A percentile compares a stretch with the other conserved stretches of the same genome.
These are phyloP conservation scores for Teratosphaeriaceae sp. DNA, from an alignment of 2,329 filamentous ascomycete genomes.

Conservation along the genomic window DNA sequence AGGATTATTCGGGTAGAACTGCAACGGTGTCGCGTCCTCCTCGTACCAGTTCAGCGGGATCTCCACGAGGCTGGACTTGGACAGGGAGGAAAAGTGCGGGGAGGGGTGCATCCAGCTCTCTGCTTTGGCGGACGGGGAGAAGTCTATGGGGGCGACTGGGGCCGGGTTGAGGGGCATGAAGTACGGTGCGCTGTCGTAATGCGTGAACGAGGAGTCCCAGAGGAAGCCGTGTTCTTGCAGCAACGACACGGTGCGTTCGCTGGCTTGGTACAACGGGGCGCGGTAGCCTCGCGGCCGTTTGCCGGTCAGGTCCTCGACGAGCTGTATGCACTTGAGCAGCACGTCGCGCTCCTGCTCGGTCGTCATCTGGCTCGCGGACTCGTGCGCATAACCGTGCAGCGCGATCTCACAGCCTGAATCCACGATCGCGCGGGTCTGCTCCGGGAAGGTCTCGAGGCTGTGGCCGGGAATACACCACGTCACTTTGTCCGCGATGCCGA, in stretches of 20 bases:
- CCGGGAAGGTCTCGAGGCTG: constrained; percentile 51
- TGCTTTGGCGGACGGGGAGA: constrained; percentile 31
- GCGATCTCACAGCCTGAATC: constrained; percentile 49
- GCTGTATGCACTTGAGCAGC: constrained; percentile 40
- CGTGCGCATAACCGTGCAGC: constrained; percentile 45
- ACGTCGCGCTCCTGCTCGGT: constrained; percentile 45
- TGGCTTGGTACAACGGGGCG: constrained; percentile 46
- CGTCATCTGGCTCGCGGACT: constrained; percentile 41
- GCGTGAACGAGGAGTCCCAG: constrained; percentile 47
- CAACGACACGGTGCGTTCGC: constrained; percentile 42
- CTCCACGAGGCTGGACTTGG: constrained; percentile 35
- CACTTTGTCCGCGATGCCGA: constrained; percentile 45
- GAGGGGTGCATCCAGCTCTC: constrained; percentile 42
- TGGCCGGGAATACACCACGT: constrained; percentile 58
- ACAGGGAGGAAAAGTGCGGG: constrained; percentile 25
- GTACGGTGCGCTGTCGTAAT: constrained; percentile 46
- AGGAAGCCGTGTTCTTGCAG: constrained; percentile 45
- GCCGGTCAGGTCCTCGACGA: constrained; percentile 39
- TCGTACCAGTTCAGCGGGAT: constrained; percentile 47
- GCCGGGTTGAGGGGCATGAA: constrained; percentile 36
- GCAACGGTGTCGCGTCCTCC: constrained; percentile 46
- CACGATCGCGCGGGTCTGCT: constrained; percentile 44
- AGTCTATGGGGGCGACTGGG: constrained; percentile 37
- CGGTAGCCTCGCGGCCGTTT: constrained; percentile 44
- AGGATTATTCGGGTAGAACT: constrained; percentile 39